Percentiles rank a stretch among this genome's conserved stretches.
phyloP scores from a whole-genome alignment of 1,139 yeast species.

The Scheffersomyces illinoinensis region DNA sequence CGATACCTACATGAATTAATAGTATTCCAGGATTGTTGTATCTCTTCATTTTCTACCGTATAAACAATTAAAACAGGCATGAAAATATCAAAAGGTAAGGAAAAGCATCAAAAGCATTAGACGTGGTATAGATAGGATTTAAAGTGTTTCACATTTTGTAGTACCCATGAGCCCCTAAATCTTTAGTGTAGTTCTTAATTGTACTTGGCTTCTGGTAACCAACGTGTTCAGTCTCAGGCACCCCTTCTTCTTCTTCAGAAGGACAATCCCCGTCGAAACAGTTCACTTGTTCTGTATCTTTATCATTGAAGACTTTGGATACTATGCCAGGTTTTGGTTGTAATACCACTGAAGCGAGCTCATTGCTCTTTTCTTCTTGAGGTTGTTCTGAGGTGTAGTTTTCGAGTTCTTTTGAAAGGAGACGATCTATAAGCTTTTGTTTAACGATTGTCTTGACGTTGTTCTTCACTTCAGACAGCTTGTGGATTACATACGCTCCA shows the following conservation, averaged over 20 bases:
- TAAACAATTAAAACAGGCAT: background rate
- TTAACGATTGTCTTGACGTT: constrained; percentile 15
- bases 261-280: background rate
- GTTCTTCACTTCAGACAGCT: constrained; percentile 21
- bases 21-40: background rate
- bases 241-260: background rate
- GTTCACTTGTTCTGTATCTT: background rate
- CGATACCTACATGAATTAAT: background rate
- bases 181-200: background rate
- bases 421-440: constrained; percentile 7
- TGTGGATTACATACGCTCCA: constrained; percentile 20
- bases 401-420: constrained; percentile 9
- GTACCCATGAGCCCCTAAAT: background rate
- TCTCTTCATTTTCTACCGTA: background rate
- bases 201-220: background rate
- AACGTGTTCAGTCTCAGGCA: background rate
- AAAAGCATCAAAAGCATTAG: background rate
- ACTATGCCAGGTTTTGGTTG: background rate
- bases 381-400: background rate
- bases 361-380: background rate
- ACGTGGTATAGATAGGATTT: background rate
- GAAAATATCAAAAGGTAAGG: background rate
- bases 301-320: background rate
- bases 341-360: background rate
- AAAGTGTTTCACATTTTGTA: background rate